A percentile compares a stretch with the other conserved stretches of the same genome.
These are phyloP conservation scores for Antitrichia curtipendula DNA, from an alignment of 225 moss, liverwort and hornwort genomes.

Conservation along the genomic window DNA sequence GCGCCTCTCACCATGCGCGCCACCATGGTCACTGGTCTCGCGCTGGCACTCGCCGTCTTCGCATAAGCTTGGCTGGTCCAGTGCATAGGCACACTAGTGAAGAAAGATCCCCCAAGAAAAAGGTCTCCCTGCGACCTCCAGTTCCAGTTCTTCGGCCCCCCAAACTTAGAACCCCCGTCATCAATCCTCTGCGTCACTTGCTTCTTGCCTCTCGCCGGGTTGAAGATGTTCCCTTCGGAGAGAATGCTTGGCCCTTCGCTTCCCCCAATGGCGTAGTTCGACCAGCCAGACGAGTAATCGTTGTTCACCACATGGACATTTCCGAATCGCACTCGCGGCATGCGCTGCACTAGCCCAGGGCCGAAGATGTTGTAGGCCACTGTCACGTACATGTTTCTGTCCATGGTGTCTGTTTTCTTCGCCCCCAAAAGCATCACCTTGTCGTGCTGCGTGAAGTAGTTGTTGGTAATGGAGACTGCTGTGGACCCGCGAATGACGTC, in stretches of 20 bases:
- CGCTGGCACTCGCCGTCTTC: background rate
- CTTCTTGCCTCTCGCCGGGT: background rate
- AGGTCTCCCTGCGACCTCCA: conserved; percentile 12
- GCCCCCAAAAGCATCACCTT: background rate
- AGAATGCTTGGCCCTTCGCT: background rate
- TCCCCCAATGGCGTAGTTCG: background rate
- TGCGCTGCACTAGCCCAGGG: background rate
- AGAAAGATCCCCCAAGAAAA: conserved; percentile 1
- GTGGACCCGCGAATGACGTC: background rate
- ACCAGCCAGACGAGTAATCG: background rate
- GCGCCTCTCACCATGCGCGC: background rate
- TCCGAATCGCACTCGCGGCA: background rate
- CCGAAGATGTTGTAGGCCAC: background rate
- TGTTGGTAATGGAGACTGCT: background rate
- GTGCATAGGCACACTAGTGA: background rate
- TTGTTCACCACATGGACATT: background rate
- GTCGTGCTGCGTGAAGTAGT: background rate
- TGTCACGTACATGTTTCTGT: background rate
- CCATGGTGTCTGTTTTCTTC: background rate
- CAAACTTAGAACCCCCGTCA: background rate
- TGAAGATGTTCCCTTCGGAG: background rate
- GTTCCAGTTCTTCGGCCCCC: background rate
- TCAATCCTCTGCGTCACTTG: conserved; percentile 13
- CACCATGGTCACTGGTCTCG: background rate
- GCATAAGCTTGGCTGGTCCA: background rate